Base-by-base conservation (phyloP, 768 basidiomycete genomes). In the Daedaleopsis sinensis region DNA sequence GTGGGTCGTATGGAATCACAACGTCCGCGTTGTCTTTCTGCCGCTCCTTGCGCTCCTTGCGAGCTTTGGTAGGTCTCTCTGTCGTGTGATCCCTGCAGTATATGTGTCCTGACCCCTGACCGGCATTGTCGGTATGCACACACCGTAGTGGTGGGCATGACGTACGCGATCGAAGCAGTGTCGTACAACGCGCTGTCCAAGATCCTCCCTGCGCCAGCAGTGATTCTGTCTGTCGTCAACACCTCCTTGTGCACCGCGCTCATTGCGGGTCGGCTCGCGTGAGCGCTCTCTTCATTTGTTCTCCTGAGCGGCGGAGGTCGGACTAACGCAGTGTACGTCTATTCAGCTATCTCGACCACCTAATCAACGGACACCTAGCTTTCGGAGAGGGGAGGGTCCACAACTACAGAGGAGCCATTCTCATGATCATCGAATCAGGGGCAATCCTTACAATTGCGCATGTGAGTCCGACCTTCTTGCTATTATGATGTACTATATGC, bases 221-320 rank as follows among this genome's bases (percentile, higher is more conserved):
- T 48, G 9, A 55, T 54, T 24, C 47, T 61, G 8, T 52, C 43
- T 10, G 47, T 61, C 12, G 43, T 52, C 8, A 61, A 61, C 38
- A 61, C 46, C 1, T 21, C 53, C 15, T 18, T 61, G 10, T 61
- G 59, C 47, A 61, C 59, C 5, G 37, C 35, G 5, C 52, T 60
- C 35, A 60, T 60, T 38, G 59, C 52, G 15, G 58, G 52, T 38
- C 42, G 52, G 27, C 59, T 55, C 10, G 59, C 47, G 59, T 61
- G 16, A 13, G 59, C 24, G 8, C 7, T 6, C 5, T 43, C 1
- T 5, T 5, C 16, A 23, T 19, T 27, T 21, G 32, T 7, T 21
- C 9, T 7, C 36, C n/a, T 24, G 23, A 16, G 5, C 11, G 15
- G 7, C 46, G 36, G 27, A 39, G 19, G n/a, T n/a, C n/a, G n/a